Evolutionary conservation across 768 basidiomycete species (phyloP).

Genomic region (Psilocybe subaeruginosa): DNA sequence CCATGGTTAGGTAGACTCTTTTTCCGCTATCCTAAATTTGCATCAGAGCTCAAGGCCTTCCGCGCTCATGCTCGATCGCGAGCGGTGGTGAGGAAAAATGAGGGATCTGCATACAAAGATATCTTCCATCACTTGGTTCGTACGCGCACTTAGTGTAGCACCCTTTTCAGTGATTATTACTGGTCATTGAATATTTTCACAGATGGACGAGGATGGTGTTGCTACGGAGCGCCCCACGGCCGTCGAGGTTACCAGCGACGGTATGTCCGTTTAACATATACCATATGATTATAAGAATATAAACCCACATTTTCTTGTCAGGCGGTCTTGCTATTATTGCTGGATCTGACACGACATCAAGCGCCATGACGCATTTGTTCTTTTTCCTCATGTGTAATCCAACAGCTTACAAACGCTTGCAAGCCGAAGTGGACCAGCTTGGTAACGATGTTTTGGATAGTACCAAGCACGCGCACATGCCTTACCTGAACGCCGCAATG

Average conservation of each 20-base stretch:
- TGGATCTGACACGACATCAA: conserved; percentile 33
- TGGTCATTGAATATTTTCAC: conserved; percentile 1
- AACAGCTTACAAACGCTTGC: conserved; percentile 26
- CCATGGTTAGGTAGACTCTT: conserved; percentile 26
- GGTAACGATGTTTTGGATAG: conserved; percentile 22
- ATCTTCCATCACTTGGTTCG: conserved; percentile 34
- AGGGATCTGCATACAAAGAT: conserved; percentile 31
- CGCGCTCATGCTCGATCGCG: conserved; percentile 27
- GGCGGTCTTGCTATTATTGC: conserved; percentile 31
- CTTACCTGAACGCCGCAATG: conserved; percentile 37
- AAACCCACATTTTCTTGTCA: not conserved
- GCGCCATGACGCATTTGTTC: conserved; percentile 27
- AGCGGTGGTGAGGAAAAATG: conserved; percentile 23
- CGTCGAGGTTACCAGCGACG: conserved; percentile 39
- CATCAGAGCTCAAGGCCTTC: conserved; percentile 24
- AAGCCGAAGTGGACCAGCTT: conserved; percentile 29
- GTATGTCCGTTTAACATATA: conserved; percentile 17
- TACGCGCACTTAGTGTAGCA: not conserved
- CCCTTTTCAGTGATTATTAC: not conserved
- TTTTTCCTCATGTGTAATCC: conserved; percentile 31
- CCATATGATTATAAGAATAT: not conserved
- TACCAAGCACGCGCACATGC: conserved; percentile 28
- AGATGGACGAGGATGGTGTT: conserved; percentile 46
- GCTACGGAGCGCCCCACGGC: conserved; percentile 32
- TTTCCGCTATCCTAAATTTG: conserved; percentile 21